Evolutionary conservation across 2,329 filamentous ascomycete genomes (phyloP).

Genomic region (Aureobasidium mangrovei): DNA sequence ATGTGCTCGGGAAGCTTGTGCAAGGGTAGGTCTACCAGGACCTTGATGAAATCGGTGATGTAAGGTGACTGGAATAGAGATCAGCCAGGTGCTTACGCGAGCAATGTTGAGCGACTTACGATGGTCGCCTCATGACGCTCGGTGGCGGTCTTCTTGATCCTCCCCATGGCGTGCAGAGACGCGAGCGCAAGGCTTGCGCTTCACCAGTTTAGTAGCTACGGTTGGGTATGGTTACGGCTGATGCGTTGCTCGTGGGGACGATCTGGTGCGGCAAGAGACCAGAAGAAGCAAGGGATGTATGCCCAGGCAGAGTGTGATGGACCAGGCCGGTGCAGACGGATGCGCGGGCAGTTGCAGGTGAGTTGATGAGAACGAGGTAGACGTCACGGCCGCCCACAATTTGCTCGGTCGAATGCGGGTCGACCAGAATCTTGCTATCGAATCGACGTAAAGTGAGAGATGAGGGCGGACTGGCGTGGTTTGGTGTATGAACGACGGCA

Average conservation of each 20-base stretch:
- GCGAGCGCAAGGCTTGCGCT: constrained; percentile 14
- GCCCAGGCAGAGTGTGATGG: neutral
- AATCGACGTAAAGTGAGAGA: neutral
- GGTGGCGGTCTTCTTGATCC: constrained; percentile 48
- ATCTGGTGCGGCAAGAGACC: neutral
- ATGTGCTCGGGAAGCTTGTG: constrained; percentile 70
- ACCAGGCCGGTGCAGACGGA: neutral
- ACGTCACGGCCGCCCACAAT: constrained; percentile 7
- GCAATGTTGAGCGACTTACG: constrained; percentile 25
- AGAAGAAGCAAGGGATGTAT: neutral
- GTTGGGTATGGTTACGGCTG: constrained; percentile 3
- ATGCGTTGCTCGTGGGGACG: neutral
- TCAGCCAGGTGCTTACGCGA: constrained; percentile 21
- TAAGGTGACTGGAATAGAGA: constrained; percentile 62
- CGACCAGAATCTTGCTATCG: constrained; percentile 1
- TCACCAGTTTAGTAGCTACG: constrained; percentile 1
- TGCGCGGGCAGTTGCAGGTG: constrained; percentile 7
- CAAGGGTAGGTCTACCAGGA: constrained; percentile 59
- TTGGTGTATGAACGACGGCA: neutral
- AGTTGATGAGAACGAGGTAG: neutral
- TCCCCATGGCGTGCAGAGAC: constrained; percentile 34
- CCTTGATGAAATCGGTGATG: constrained; percentile 70
- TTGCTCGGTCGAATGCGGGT: constrained; percentile 8
- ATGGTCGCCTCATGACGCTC: constrained; percentile 46
- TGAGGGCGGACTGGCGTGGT: neutral